Base-by-base conservation (phyloP, 805 yeast species). In the Wickerhamomyces sydowiorum region DNA sequence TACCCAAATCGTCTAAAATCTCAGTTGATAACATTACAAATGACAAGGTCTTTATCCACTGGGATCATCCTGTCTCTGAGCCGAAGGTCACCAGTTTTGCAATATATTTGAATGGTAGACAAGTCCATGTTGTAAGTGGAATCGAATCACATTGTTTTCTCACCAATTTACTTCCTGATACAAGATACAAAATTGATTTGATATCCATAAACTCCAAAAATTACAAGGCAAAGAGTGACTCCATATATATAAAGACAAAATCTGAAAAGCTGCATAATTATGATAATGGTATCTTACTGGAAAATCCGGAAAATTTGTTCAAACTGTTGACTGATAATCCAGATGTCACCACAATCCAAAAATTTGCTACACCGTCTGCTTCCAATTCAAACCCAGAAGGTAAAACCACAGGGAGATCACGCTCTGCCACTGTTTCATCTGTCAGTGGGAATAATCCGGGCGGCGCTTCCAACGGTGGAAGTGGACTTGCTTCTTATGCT, bases 1-100 rank as follows among this genome's bases (percentile, higher is more conserved):
- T 80, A 27, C 86, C 86, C 4, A 72, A 68, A 42, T 65, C 75
- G 7, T 82, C 83, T 3, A 59, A 62, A 36, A 63, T 79, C 14
- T 76, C 81, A 38, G 68, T 80, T 7, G 84, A 78, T 51, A 69
- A 71, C 48, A 70, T 80, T 37, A 67, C 74, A 6, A 59, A 63
- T 28, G 52, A 61, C 8, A 60, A 73, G 22, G 72, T 76, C 30
- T 69, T 67, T 21, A 44, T 80, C 25, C 85, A 77, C 51, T 80
- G 86, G 83, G 80, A 75, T 50, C 19, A 57, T 52, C 39, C 56
- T 34, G 18, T 43, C 44, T 34, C 43, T 9, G 49, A 45, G 4
- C 43, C 44, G 10, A 52, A 45, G 7, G 65, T 67, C n/a, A 57
- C 62, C 22, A 64, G 59, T 42, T 69, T 62, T 43, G 50, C 62